Evolutionary conservation across 2,329 filamentous ascomycete genomes (phyloP).

Genomic region (Penicillium vulpinum): DNA sequence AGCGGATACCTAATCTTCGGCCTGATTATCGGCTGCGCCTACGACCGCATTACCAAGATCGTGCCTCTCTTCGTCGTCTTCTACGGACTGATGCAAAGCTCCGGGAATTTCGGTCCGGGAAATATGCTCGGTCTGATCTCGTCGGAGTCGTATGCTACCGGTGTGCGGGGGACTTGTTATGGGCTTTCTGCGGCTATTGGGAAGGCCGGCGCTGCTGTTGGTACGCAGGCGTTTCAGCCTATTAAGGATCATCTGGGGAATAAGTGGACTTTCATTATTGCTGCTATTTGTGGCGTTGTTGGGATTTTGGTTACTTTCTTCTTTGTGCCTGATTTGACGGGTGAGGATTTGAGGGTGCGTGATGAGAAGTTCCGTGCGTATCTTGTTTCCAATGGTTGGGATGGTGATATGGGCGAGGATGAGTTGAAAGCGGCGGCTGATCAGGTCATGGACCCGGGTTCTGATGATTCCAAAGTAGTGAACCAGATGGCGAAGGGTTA

Average conservation of each 20-base stretch:
- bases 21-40: conserved; percentile 53
- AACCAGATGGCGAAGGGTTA: not conserved
- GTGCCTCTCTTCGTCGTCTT: conserved; percentile 55
- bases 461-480: not conserved
- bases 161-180: conserved; percentile 54
- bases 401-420: conserved; percentile 48
- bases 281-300: conserved; percentile 52
- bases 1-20: conserved; percentile 54
- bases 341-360: conserved; percentile 46
- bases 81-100: conserved; percentile 54
- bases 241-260: conserved; percentile 50
- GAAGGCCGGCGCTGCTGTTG: conserved; percentile 54
- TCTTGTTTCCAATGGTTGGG: conserved; percentile 49
- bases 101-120: conserved; percentile 53
- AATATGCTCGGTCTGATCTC: conserved; percentile 54
- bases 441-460: conserved; percentile 18
- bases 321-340: conserved; percentile 50
- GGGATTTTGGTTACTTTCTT: conserved; percentile 52
- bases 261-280: conserved; percentile 55
- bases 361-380: conserved; percentile 50
- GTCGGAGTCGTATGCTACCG: conserved; percentile 54
- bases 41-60: conserved; percentile 51
- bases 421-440: conserved; percentile 39
- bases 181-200: conserved; percentile 54
- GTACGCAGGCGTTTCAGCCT: conserved; percentile 53